Evolutionary conservation across 148 eudicot genomes (phyloP).

Genomic region (Spergularia marina): DNA sequence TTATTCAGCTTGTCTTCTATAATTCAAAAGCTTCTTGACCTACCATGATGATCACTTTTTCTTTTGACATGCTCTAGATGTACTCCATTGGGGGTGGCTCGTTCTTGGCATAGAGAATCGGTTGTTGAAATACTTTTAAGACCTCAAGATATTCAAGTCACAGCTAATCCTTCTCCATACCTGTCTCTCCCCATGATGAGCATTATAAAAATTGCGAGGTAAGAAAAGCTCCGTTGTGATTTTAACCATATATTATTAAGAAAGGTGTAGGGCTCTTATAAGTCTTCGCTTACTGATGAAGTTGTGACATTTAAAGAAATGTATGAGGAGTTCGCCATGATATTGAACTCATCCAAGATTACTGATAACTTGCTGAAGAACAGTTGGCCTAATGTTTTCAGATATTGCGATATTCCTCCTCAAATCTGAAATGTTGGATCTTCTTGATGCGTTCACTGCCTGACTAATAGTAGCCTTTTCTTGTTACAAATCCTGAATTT

Average conservation of each 20-base stretch:
- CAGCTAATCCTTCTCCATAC: slow-evolving; percentile 31
- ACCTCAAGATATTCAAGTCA: slow-evolving; percentile 19
- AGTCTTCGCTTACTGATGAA: neutral
- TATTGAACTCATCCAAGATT: neutral
- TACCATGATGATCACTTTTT: neutral
- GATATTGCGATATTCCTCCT: too few species aligned
- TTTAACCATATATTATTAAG: neutral
- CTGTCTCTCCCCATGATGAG: slow-evolving; percentile 42
- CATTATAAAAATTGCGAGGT: slow-evolving; percentile 47
- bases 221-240: neutral
- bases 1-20: too few species aligned
- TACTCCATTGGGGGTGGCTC: slow-evolving; percentile 46
- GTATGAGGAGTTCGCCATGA: neutral
- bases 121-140: slow-evolving; percentile 32
- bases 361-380: too few species aligned
- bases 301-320: neutral
- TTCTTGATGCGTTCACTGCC: too few species aligned
- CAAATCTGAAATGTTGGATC: too few species aligned
- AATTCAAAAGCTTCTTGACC: too few species aligned
- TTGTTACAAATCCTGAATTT: too few species aligned
- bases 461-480: too few species aligned
- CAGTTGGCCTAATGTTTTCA: too few species aligned
- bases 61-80: slow-evolving; percentile 25
- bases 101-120: slow-evolving; percentile 39
- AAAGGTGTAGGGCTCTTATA: neutral